These are phyloP conservation scores for Penicillium antarcticum DNA, from an alignment of 495 filamentous ascomycete species.

Conservation along the genomic window DNA sequence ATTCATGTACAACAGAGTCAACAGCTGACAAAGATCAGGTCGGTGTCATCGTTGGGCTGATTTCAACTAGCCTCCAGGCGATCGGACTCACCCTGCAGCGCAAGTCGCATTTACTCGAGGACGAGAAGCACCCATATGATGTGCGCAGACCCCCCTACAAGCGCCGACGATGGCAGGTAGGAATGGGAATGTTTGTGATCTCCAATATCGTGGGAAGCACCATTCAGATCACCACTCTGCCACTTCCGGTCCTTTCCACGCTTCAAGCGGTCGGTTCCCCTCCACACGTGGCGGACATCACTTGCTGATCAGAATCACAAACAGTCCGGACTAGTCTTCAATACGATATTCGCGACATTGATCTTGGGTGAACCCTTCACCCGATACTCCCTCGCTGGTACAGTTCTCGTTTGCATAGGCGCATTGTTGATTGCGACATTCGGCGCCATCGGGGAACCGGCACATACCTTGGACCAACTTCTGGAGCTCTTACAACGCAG, in stretches of 20 bases:
- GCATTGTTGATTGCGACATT: slow-evolving; percentile 90
- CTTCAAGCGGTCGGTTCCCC: slow-evolving; percentile 70
- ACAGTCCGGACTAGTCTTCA: slow-evolving; percentile 90
- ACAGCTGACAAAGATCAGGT: slow-evolving; percentile 51
- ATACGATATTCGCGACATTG: slow-evolving; percentile 92
- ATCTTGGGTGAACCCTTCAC: slow-evolving; percentile 95
- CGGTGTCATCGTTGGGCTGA: slow-evolving; percentile 85
- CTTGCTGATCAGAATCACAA: not conserved
- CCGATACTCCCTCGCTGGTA: slow-evolving; percentile 82
- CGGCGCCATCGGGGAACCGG: slow-evolving; percentile 91
- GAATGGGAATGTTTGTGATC: slow-evolving; percentile 95
- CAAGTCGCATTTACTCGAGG: slow-evolving; percentile 97
- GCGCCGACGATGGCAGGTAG: slow-evolving; percentile 92
- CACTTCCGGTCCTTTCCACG: slow-evolving; percentile 90
- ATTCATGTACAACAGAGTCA: not conserved
- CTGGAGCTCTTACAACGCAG: slow-evolving; percentile 68
- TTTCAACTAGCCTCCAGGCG: slow-evolving; percentile 92
- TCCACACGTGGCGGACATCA: not conserved
- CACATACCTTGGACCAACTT: slow-evolving; percentile 81
- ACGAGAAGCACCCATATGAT: slow-evolving; percentile 82
- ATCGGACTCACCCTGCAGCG: slow-evolving; percentile 96
- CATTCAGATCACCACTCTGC: slow-evolving; percentile 96
- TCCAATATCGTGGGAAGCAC: slow-evolving; percentile 92
- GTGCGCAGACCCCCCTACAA: slow-evolving; percentile 81
- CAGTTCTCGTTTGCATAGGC: slow-evolving; percentile 79